Base-by-base conservation (phyloP, 2,329 filamentous ascomycete species). In the Cadophora gregata region DNA sequence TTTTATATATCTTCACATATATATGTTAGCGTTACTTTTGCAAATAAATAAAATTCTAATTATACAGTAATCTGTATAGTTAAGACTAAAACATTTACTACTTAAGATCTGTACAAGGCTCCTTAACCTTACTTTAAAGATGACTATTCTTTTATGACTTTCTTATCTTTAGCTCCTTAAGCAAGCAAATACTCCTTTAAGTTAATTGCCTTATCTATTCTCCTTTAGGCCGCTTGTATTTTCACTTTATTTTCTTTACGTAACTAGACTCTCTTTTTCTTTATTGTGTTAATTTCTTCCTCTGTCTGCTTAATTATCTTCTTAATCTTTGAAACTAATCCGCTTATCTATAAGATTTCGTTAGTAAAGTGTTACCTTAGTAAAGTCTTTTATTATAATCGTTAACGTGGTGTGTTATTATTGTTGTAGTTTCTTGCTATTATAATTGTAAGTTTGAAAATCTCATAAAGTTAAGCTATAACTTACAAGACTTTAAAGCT, bases 151-250 rank as follows among this genome's bases (percentile, higher is more conserved):
- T 64, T n/a, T 59, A 19, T 64, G 29, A 63, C 36, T 24, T 58
- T 63, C 33, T 63, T 4, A 58, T 63, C 50, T 63, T 63, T 24
- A 19, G 61, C 61, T 27, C 50, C 51, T 36, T 16, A 63, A 58
- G 31, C 36, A 27, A 63, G 31, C 16, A 63, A 33, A 58, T 63
- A 63, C 31, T 56, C 50, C 24, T 58, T 63, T 9, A 56, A 48
- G 27, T 29, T 53, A 55, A 55, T 55, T 55, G 27, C n/a, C 51
- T 55, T 7, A 33, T 55, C 33, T 19, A 55, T 33, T 55, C 29
- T 55, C 27, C 51, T 55, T 19, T 19, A 4, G 51, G 51, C 51
- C 27, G 51, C 27, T 19, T 33, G 51, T 16, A 55, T 55, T 31
- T 55, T 29, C 51, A 8, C 25, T 16, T 51, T 14, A 51, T 51